These are phyloP conservation scores for Pyrenophora tritici-repentis DNA, from an alignment of 2,329 filamentous ascomycete genomes.

Conservation along the genomic window DNA sequence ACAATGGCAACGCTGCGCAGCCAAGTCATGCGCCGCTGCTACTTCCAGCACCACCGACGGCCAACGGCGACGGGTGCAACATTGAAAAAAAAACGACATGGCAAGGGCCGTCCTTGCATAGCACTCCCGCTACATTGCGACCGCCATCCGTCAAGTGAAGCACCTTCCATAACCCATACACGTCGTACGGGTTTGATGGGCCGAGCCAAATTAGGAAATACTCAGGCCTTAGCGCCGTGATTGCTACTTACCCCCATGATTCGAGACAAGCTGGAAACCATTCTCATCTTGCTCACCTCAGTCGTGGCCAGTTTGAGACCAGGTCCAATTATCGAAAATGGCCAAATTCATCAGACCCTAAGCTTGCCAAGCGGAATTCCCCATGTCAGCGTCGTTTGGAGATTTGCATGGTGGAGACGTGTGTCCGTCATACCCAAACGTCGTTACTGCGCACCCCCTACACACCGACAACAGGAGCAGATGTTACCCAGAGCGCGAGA, in stretches of 20 bases:
- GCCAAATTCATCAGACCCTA: not conserved
- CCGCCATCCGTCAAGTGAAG: conserved; percentile 16
- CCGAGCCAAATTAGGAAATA: conserved; percentile 10
- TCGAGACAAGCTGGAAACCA: conserved; percentile 7
- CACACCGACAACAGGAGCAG: conserved; percentile 10
- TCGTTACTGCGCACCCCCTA: conserved; percentile 11
- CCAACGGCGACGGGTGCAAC: conserved; percentile 35
- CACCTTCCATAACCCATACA: conserved; percentile 10
- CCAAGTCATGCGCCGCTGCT: conserved; percentile 19
- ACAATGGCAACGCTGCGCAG: conserved; percentile 15
- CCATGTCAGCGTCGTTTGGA: conserved; percentile 10
- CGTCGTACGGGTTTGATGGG: conserved; percentile 4
- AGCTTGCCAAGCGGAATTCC: conserved; percentile 1
- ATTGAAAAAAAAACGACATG: conserved; percentile 25
- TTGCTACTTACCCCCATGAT: conserved; percentile 12
- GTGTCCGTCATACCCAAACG: too few relatives aligned
- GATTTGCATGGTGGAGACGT: too few relatives aligned
- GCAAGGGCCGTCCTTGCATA: conserved; percentile 38
- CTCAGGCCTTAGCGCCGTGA: conserved; percentile 13
- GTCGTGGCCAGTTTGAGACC: conserved; percentile 1
- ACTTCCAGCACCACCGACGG: conserved; percentile 24
- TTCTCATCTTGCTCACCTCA: conserved; percentile 3
- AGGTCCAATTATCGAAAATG: conserved; percentile 8
- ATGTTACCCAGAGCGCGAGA: conserved; percentile 14
- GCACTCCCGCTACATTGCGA: conserved; percentile 7